Evolutionary conservation across 306 rosid genomes (phyloP).

Genomic region (Ochetophila trinervis): DNA sequence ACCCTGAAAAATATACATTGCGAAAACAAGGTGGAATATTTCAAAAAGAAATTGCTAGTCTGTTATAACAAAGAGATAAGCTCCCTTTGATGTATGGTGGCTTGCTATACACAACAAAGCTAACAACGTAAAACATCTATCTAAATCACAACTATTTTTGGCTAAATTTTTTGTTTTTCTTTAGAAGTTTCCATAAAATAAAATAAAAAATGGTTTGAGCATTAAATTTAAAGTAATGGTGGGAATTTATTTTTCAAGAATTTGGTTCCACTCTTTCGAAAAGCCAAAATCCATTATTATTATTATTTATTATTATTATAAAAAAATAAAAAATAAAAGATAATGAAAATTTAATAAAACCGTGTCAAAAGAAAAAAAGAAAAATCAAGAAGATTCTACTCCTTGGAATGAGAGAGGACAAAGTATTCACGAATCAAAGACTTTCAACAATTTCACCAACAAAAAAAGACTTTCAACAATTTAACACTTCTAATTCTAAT

Average conservation of each 20-base stretch:
- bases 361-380: neutral
- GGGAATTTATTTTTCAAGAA: neutral
- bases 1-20: too few relatives aligned
- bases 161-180: neutral
- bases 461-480: too few relatives aligned
- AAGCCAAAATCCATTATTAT: neutral
- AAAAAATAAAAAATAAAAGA: neutral
- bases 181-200: too few relatives aligned
- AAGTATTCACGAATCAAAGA: conserved; percentile 11
- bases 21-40: too few relatives aligned
- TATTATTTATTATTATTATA: neutral
- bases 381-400: neutral
- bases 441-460: neutral
- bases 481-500: conserved; percentile 6
- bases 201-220: too few relatives aligned
- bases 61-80: too few relatives aligned
- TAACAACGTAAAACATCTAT: neutral
- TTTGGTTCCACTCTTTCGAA: neutral
- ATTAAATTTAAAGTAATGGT: too few relatives aligned
- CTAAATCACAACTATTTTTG: neutral
- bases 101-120: neutral
- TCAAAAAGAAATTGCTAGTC: too few relatives aligned
- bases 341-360: neutral
- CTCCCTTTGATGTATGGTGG: neutral
- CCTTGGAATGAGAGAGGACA: neutral